Conservation (phyloP, 2,329 filamentous ascomycete genomes). For the Sporothrix brunneoviolacea region DNA sequence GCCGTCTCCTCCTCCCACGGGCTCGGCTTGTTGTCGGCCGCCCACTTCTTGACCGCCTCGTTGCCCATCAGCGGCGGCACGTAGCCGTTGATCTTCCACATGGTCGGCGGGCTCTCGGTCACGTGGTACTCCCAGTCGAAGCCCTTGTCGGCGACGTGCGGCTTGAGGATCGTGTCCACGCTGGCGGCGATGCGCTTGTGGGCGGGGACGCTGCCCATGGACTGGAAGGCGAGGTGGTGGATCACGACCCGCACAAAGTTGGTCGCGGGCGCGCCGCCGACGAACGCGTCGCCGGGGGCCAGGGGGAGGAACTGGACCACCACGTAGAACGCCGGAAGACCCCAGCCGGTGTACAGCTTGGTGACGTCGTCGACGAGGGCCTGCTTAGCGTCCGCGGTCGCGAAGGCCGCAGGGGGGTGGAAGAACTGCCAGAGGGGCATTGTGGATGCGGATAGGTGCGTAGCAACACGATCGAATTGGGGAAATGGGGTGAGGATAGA, state of each 20-base stretch:
- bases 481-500: too few species aligned
- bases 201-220: neutral
- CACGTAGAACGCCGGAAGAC: slow-evolving; percentile 39
- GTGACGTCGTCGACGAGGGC: slow-evolving; percentile 31
- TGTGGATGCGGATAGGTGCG: too few species aligned
- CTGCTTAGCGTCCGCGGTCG: slow-evolving; percentile 22
- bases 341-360: slow-evolving; percentile 19
- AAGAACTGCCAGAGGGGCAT: slow-evolving; percentile 40
- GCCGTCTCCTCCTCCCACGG: neutral
- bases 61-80: slow-evolving; percentile 7
- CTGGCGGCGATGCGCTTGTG: neutral
- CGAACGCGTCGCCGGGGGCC: neutral
- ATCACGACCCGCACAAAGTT: slow-evolving; percentile 15
- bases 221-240: slow-evolving; percentile 14
- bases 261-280: slow-evolving; percentile 6
- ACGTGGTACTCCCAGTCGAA: slow-evolving; percentile 39
- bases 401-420: slow-evolving; percentile 32
- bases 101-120: slow-evolving; percentile 33
- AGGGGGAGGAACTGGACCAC: slow-evolving; percentile 33
- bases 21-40: slow-evolving; percentile 4
- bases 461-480: too few species aligned
- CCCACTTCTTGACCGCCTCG: slow-evolving; percentile 2
- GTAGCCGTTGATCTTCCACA: slow-evolving; percentile 37
- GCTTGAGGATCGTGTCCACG: slow-evolving; percentile 31
- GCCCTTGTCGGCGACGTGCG: slow-evolving; percentile 33